Percentiles rank a stretch among this genome's conserved stretches.
phyloP scores from a whole-genome alignment of 2,329 filamentous ascomycete species.

The Apiospora pterosperma region DNA sequence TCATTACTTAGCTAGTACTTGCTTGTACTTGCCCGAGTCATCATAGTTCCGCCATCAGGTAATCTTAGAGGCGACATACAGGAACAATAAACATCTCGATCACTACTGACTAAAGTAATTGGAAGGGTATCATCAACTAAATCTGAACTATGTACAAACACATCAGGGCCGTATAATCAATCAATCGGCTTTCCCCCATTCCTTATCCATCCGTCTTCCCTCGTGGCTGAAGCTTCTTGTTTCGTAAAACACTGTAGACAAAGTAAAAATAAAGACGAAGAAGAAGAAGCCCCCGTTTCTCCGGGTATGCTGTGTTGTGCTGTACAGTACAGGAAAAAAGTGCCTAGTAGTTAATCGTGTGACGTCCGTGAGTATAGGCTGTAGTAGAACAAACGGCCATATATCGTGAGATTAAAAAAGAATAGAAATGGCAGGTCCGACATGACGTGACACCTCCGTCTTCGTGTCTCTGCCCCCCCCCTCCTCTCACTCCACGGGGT shows the following conservation, averaged over 20 bases:
- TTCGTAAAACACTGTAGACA: not conserved
- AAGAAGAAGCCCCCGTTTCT: not conserved
- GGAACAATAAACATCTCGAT: not conserved
- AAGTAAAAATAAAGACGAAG: not conserved
- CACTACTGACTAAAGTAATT: not conserved
- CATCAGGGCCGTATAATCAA: not conserved
- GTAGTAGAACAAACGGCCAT: not conserved
- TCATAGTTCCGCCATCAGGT: too few species aligned
- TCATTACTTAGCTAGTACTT: not conserved
- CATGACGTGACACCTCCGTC: too few species aligned
- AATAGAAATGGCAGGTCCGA: not conserved
- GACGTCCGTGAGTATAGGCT: not conserved
- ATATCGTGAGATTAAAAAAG: not conserved
- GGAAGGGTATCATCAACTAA: constrained; percentile 6
- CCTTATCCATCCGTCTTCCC: not conserved
- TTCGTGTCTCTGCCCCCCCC: not conserved
- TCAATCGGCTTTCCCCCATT: not conserved
- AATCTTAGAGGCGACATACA: not conserved
- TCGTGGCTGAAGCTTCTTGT: not conserved
- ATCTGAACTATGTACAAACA: not conserved
- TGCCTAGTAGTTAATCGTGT: not conserved
- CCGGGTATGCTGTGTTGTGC: not conserved
- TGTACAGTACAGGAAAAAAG: not conserved
- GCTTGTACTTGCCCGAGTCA: too few species aligned
- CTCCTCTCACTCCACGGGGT: too few species aligned